phyloP scores from a whole-genome alignment of 2,329 filamentous ascomycete species.

The Sphaceloma murrayae region DNA sequence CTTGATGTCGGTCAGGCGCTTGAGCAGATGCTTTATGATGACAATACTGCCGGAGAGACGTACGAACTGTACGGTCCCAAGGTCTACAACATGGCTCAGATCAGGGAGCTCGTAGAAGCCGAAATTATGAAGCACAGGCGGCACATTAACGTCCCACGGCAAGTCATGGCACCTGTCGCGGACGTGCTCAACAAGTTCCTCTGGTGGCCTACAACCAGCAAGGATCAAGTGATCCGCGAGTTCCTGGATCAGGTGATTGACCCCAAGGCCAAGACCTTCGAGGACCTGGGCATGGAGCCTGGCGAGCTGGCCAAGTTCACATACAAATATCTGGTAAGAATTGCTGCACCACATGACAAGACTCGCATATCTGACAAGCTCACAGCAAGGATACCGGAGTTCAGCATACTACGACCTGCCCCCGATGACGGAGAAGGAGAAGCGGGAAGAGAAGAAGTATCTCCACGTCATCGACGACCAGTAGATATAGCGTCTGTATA shows the following conservation, averaged over 20 bases:
- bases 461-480: slow-evolving; percentile 85
- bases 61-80: slow-evolving; percentile 91
- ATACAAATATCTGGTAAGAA: slow-evolving; percentile 82
- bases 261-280: slow-evolving; percentile 84
- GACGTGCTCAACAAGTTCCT: slow-evolving; percentile 67
- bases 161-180: slow-evolving; percentile 64
- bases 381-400: slow-evolving; percentile 80
- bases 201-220: slow-evolving; percentile 80
- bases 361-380: slow-evolving; percentile 28
- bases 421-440: slow-evolving; percentile 89
- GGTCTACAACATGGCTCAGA: slow-evolving; percentile 81
- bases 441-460: slow-evolving; percentile 90
- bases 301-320: slow-evolving; percentile 77
- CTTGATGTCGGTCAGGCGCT: slow-evolving; percentile 86
- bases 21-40: slow-evolving; percentile 83
- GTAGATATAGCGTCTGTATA: slow-evolving; percentile 38
- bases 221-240: slow-evolving; percentile 82
- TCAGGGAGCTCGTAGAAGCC: slow-evolving; percentile 76
- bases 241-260: slow-evolving; percentile 92
- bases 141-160: slow-evolving; percentile 84
- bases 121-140: slow-evolving; percentile 86
- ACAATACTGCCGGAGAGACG: slow-evolving; percentile 80
- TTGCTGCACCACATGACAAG: slow-evolving; percentile 19
- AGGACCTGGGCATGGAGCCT: slow-evolving; percentile 82
- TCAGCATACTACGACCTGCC: slow-evolving; percentile 85